Conservation (phyloP, 139 green algal genomes). For the Haematococcus lacustris region DNA sequence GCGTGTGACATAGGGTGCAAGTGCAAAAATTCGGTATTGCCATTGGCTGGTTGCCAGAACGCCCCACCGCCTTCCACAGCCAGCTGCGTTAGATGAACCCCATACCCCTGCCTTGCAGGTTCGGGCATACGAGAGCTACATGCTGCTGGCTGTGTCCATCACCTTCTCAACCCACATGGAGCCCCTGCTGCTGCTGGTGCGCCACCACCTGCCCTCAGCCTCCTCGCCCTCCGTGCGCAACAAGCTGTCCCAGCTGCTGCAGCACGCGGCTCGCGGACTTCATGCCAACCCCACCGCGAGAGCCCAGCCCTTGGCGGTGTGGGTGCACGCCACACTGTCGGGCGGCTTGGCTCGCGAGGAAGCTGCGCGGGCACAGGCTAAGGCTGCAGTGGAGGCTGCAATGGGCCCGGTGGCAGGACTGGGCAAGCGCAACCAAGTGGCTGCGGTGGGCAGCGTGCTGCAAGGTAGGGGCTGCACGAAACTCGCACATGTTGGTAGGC, state of each 20-base stretch:
- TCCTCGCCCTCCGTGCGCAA: constrained; percentile 39
- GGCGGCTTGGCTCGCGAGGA: constrained; percentile 35
- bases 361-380: constrained; percentile 26
- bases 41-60: too few relatives aligned
- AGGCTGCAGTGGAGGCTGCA: constrained; percentile 12
- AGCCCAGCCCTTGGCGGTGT: constrained; percentile 48
- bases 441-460: constrained; percentile 4
- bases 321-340: constrained; percentile 44
- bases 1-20: too few relatives aligned
- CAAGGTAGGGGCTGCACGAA: constrained; percentile 1
- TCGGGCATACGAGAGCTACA: constrained; percentile 63
- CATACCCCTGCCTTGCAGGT: constrained; percentile 9
- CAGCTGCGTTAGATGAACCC: too few relatives aligned
- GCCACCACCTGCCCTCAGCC: constrained; percentile 40
- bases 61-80: too few relatives aligned
- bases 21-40: too few relatives aligned
- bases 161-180: constrained; percentile 51
- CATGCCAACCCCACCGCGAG: constrained; percentile 57
- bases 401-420: background rate
- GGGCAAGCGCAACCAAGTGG: background rate
- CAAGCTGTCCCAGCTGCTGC: constrained; percentile 70
- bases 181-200: constrained; percentile 32
- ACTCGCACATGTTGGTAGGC: too few relatives aligned
- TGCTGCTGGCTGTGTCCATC: constrained; percentile 57
- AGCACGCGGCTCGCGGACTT: constrained; percentile 58